Evolutionary conservation across 768 basidiomycete genomes (phyloP), one percentile per base, ranked within the genome.

Genomic region (Leccinum broughii): DNA sequence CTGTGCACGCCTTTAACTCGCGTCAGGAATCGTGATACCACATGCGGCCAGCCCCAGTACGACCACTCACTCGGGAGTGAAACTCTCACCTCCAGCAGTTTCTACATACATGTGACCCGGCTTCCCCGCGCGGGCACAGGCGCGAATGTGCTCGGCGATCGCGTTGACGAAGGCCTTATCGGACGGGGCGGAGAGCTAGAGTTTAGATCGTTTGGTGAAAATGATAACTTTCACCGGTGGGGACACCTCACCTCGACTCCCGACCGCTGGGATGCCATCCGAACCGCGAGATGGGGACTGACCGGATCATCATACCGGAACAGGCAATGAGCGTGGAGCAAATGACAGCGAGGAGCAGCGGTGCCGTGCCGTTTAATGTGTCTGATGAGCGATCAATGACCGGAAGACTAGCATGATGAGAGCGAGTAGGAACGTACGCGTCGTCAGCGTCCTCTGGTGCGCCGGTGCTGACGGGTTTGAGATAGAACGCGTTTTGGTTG

Each of bases 401-500:
- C 52, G 44, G 20, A 55, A 48, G 49, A 39, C 13, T 6, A 46
- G 39, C 6, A 49, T 6, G 6, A 49, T 6, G 6, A 7, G 17
- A 39, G 39, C 17, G 11, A 24, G 39, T 37, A 35, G n/a, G 8
- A 10, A 75, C 81, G 64, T 70, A 97, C 96, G 76, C 78, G 66
- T 94, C 90, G 72, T 98, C 96, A 26, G 95, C 93, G 58, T 93
- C 89, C 24, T 85, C 77, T 5, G 81, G 76, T 1, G 87, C 80
- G 2, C 96, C 96, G 0, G 96, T 96, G 72, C 93, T 95, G 61
- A 98, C 86, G 0, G 96, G 96, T 69, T 98, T 98, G 57, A 92
- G 77, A 63, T 92, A 92, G 65, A 84, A 85, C 0, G 86, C 86
- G 39, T 75, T 69, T 3, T 78, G 78, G 26, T 79, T 77, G 56